These are phyloP conservation scores for Zygosaccharomyces rouxii DNA, from an alignment of 805 yeast species.

Conservation along the genomic window DNA sequence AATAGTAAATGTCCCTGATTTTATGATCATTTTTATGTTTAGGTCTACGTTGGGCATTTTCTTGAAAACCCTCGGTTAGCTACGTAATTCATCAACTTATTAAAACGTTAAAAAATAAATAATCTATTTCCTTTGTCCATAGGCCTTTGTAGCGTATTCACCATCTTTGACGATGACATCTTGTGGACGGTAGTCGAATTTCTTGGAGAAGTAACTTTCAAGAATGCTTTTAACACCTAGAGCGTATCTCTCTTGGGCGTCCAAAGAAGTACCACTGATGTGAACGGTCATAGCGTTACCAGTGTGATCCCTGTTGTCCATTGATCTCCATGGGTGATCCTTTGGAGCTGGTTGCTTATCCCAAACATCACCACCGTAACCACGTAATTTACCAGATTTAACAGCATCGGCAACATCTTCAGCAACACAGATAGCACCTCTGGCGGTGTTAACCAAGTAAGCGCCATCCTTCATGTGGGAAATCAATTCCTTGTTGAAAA, in stretches of 20 bases:
- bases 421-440: constrained; percentile 74
- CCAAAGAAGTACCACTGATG: constrained; percentile 50
- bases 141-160: constrained; percentile 61
- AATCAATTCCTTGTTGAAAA: constrained; percentile 60
- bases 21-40: not conserved
- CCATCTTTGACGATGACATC: constrained; percentile 54
- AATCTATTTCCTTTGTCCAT: constrained; percentile 43
- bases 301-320: constrained; percentile 60
- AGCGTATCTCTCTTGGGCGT: constrained; percentile 74
- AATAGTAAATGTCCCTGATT: no score
- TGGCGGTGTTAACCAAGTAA: constrained; percentile 43
- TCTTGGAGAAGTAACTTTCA: constrained; percentile 47
- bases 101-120: constrained; percentile 8
- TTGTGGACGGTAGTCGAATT: not conserved
- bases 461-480: constrained; percentile 62
- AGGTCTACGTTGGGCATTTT: not conserved
- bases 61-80: not conserved
- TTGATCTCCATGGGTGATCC: constrained; percentile 71
- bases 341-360: constrained; percentile 78
- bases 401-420: constrained; percentile 75
- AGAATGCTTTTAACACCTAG: constrained; percentile 63
- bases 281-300: constrained; percentile 64
- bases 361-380: constrained; percentile 87
- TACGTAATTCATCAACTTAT: not conserved
- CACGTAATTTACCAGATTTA: constrained; percentile 60